phyloP scores from a whole-genome alignment of 805 yeast genomes.

The Teunomyces funiuensis region DNA sequence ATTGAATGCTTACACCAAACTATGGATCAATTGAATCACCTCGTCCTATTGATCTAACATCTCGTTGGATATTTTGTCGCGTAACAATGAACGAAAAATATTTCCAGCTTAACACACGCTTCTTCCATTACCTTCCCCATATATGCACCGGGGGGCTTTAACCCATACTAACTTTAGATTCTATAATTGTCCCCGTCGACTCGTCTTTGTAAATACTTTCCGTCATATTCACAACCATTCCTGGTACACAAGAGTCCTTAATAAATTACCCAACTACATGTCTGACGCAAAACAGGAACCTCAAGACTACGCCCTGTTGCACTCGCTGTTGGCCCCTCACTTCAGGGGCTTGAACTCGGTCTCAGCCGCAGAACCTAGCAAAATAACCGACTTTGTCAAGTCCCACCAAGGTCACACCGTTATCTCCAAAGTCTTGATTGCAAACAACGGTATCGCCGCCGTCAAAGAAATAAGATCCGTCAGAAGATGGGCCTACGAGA shows the following conservation, averaged over 20 bases:
- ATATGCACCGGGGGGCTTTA: not conserved
- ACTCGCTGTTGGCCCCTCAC: slow-evolving; percentile 57
- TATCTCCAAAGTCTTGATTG: slow-evolving; percentile 82
- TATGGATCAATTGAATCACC: no score
- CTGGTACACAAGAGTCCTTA: slow-evolving; percentile 3
- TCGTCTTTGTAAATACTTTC: slow-evolving; percentile 6
- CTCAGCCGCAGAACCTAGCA: slow-evolving; percentile 72
- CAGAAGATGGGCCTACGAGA: slow-evolving; percentile 98
- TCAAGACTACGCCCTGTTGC: slow-evolving; percentile 26
- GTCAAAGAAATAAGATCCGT: slow-evolving; percentile 97
- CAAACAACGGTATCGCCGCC: slow-evolving; percentile 99
- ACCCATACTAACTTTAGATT: slow-evolving; percentile 5
- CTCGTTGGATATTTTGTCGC: no score
- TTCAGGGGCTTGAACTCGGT: slow-evolving; percentile 83
- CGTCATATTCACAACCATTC: slow-evolving; percentile 4
- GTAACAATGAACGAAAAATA: slow-evolving; percentile 1
- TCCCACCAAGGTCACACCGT: slow-evolving; percentile 94
- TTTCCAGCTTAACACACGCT: not conserved
- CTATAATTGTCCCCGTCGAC: slow-evolving; percentile 2
- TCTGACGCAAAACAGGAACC: slow-evolving; percentile 6
- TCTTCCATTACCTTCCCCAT: not conserved
- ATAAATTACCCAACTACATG: slow-evolving; percentile 6
- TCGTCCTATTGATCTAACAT: no score
- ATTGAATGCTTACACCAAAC: no score
- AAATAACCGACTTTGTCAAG: slow-evolving; percentile 79